phyloP scores from a whole-genome alignment of 169 alveolate species.

The Cryptosporidium viatorum region DNA sequence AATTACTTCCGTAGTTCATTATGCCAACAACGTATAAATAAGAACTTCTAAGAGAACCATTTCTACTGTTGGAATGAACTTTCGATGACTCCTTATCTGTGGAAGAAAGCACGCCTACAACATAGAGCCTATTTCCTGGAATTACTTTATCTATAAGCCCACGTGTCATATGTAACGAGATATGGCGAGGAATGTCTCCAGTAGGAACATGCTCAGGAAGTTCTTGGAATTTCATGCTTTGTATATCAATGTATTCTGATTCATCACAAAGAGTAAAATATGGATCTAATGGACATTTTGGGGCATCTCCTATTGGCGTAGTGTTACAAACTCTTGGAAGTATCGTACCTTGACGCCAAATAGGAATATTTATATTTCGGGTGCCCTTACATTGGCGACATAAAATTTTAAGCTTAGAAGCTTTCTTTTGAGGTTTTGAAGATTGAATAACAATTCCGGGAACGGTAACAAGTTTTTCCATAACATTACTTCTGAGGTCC shows the following conservation, averaged over 20 bases:
- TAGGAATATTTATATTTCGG: conserved; percentile 87
- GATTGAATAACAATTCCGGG: conserved; percentile 96
- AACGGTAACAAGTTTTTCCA: conserved; percentile 92
- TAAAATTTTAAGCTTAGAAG: conserved; percentile 82
- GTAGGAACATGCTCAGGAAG: conserved; percentile 98
- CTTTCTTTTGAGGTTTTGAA: conserved; percentile 90
- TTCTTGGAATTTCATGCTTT: conserved; percentile 96
- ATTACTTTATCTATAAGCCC: conserved; percentile 83
- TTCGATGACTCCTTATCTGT: conserved; percentile 76
- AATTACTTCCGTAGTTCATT: conserved; percentile 78
- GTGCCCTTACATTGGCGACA: conserved; percentile 93
- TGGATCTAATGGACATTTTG: conserved; percentile 91
- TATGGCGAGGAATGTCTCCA: conserved; percentile 93
- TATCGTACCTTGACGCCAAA: conserved; percentile 88
- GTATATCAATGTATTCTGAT: conserved; percentile 95
- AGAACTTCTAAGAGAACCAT: conserved; percentile 80
- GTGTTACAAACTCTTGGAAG: conserved; percentile 85
- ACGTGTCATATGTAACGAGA: conserved; percentile 74
- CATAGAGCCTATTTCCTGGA: conserved; percentile 97
- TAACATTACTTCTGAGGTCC: conserved; percentile 83
- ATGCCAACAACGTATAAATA: conserved; percentile 88
- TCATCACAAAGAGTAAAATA: conserved; percentile 94
- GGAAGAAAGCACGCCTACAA: conserved; percentile 92
- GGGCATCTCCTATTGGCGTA: conserved; percentile 81
- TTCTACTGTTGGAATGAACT: background rate